Percentiles rank a stretch among this genome's conserved stretches.
These are phyloP conservation scores for Camellia sinensis DNA, from an alignment of 148 eudicot species.

Conservation along the genomic window DNA sequence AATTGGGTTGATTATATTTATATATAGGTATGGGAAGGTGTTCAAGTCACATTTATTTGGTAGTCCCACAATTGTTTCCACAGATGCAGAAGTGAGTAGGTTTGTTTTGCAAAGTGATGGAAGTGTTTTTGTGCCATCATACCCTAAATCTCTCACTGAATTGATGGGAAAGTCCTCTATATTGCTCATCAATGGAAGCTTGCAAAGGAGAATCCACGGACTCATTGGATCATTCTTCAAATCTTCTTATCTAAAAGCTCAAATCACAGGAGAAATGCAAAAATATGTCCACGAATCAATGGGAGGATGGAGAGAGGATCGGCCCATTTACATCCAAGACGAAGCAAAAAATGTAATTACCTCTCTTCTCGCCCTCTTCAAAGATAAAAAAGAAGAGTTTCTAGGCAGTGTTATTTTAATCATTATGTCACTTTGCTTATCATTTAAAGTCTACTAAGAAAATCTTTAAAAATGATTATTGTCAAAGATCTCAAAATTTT, in stretches of 20 bases:
- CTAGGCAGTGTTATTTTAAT: too few relatives aligned
- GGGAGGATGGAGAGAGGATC: slow-evolving; percentile 49
- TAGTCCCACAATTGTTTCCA: slow-evolving; percentile 68
- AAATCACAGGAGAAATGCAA: slow-evolving; percentile 59
- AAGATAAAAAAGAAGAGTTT: background rate
- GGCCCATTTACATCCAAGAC: slow-evolving; percentile 64
- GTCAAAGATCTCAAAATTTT: too few relatives aligned
- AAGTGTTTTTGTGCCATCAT: slow-evolving; percentile 67
- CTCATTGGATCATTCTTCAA: slow-evolving; percentile 74
- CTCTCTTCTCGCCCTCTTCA: background rate
- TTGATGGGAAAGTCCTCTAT: slow-evolving; percentile 83
- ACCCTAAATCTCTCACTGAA: slow-evolving; percentile 85
- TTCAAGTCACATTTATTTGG: slow-evolving; percentile 92
- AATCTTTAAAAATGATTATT: too few relatives aligned
- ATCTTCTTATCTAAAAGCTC: slow-evolving; percentile 69
- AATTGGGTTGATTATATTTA: background rate
- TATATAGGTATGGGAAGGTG: slow-evolving; percentile 71
- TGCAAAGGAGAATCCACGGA: slow-evolving; percentile 82
- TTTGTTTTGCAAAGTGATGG: slow-evolving; percentile 77
- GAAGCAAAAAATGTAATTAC: slow-evolving; percentile 59
- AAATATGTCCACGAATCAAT: slow-evolving; percentile 51
- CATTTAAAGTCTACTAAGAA: too few relatives aligned
- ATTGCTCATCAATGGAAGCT: slow-evolving; percentile 69
- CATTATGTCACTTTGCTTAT: too few relatives aligned
- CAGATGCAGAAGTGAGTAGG: slow-evolving; percentile 88